These are phyloP conservation scores for Exophiala oligosperma DNA, from an alignment of 2,329 filamentous ascomycete species.

Conservation along the genomic window DNA sequence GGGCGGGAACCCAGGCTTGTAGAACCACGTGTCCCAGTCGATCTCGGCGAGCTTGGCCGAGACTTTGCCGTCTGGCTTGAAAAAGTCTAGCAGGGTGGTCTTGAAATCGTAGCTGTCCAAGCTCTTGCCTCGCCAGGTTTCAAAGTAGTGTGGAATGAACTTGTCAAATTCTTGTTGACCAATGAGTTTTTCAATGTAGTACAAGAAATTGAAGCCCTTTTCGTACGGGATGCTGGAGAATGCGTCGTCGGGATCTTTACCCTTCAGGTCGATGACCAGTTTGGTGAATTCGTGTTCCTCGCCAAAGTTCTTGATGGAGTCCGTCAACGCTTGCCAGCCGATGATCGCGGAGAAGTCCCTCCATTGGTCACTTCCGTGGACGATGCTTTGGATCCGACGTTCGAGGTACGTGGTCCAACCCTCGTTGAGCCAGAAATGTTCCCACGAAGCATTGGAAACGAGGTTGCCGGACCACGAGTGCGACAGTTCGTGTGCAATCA, in stretches of 20 bases:
- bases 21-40: conserved; percentile 90
- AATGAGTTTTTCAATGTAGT: conserved; percentile 82
- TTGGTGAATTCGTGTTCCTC: conserved; percentile 90
- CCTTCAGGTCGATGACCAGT: conserved; percentile 81
- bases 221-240: conserved; percentile 94
- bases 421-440: conserved; percentile 63
- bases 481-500: conserved; percentile 82
- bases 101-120: conserved; percentile 96
- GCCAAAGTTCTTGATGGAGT: conserved; percentile 76
- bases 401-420: conserved; percentile 97
- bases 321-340: conserved; percentile 86
- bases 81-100: conserved; percentile 81
- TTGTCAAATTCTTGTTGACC: conserved; percentile 86
- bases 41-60: conserved; percentile 66
- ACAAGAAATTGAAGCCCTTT: conserved; percentile 94
- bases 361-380: conserved; percentile 75
- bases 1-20: conserved; percentile 80
- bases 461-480: conserved; percentile 87
- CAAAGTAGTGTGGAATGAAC: conserved; percentile 96
- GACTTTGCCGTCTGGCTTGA: conserved; percentile 59
- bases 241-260: conserved; percentile 91
- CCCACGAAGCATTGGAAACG: conserved; percentile 54
- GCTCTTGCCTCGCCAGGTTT: conserved; percentile 78
- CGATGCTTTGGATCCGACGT: conserved; percentile 71
- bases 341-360: conserved; percentile 95